These are phyloP conservation scores for Lecanoromycetidae sp. DNA, from an alignment of 2,329 filamentous ascomycete species.

Conservation along the genomic window DNA sequence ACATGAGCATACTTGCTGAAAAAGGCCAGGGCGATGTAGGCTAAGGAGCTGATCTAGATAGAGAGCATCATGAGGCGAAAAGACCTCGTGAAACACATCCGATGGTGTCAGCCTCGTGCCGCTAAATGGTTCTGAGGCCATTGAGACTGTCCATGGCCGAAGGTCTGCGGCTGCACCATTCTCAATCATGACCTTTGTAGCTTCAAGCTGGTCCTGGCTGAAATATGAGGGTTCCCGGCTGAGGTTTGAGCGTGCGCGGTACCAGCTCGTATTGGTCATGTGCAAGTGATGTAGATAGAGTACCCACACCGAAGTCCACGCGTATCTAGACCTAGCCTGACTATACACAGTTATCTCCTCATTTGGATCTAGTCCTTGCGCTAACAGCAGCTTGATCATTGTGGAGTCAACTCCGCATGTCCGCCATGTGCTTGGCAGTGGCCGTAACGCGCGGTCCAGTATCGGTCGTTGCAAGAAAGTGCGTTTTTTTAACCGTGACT, in stretches of 20 bases:
- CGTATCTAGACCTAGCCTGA: neutral
- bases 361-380: neutral
- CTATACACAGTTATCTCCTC: neutral
- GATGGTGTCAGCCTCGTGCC: neutral
- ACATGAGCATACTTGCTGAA: neutral
- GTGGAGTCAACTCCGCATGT: neutral
- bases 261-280: neutral
- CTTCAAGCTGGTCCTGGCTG: neutral
- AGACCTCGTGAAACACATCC: neutral
- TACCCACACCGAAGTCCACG: neutral
- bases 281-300: neutral
- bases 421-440: neutral
- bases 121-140: neutral
- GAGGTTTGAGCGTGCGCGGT: no score
- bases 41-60: neutral
- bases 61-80: neutral
- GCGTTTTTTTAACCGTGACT: neutral
- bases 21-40: neutral
- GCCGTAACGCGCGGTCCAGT: neutral
- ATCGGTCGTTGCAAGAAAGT: neutral
- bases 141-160: neutral
- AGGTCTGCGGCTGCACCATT: neutral
- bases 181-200: constrained; percentile 2
- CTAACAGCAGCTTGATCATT: neutral
- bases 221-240: neutral